These are phyloP conservation scores for Diaporthe australafricana DNA, from an alignment of 2,329 filamentous ascomycete genomes.

Conservation along the genomic window DNA sequence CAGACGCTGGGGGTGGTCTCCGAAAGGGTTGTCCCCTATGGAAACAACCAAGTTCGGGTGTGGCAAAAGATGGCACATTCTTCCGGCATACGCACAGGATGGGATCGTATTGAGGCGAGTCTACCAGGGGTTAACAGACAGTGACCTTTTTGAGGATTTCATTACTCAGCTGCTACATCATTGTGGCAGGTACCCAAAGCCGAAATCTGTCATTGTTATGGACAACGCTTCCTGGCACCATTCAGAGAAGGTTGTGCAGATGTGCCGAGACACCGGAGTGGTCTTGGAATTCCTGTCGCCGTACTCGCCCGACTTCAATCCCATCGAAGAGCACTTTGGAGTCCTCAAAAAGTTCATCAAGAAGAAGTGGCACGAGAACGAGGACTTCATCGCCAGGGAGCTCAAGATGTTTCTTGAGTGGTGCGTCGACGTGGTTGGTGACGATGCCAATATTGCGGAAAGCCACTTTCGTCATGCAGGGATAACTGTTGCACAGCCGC, in stretches of 20 bases:
- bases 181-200: slow-evolving; percentile 44
- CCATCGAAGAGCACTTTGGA: slow-evolving; percentile 51
- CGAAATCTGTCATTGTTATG: slow-evolving; percentile 48
- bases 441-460: too few relatives aligned
- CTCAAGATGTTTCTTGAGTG: too few relatives aligned
- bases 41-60: too few relatives aligned
- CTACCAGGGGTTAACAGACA: slow-evolving; percentile 46
- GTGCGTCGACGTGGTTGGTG: neutral
- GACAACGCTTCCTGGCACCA: slow-evolving; percentile 46
- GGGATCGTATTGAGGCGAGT: slow-evolving; percentile 44
- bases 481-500: too few relatives aligned
- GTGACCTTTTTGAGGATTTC: too few relatives aligned
- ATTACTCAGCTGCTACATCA: slow-evolving; percentile 45
- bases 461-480: too few relatives aligned
- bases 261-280: slow-evolving; percentile 47
- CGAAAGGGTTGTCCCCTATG: neutral
- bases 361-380: slow-evolving; percentile 40
- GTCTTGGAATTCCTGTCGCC: slow-evolving; percentile 48
- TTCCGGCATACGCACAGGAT: slow-evolving; percentile 38
- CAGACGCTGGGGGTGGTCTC: neutral
- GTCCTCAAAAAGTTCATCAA: slow-evolving; percentile 50
- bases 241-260: slow-evolving; percentile 44
- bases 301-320: slow-evolving; percentile 51
- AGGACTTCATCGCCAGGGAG: neutral
- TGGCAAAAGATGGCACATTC: neutral